These are phyloP conservation scores for Lactuca sativa DNA, from an alignment of 129 eudicot species.

Conservation along the genomic window DNA sequence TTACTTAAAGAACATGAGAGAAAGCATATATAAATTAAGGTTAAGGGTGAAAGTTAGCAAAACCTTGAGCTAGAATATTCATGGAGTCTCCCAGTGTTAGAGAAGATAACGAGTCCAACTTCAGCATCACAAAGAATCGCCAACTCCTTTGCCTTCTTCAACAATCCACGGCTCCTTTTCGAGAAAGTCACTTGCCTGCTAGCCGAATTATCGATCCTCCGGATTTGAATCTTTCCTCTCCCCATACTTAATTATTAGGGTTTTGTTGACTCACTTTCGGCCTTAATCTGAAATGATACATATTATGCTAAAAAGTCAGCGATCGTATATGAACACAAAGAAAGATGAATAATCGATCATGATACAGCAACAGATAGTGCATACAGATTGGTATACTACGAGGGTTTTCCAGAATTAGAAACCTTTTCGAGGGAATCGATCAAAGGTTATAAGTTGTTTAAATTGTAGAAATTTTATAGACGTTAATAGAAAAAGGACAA, in stretches of 20 bases:
- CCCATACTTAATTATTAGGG: constrained; percentile 38
- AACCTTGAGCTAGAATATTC: constrained; percentile 54
- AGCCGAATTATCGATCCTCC: constrained; percentile 56
- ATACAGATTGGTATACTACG: not conserved
- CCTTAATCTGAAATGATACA: not conserved
- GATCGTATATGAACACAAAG: not conserved
- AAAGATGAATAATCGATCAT: not conserved
- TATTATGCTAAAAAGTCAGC: not conserved
- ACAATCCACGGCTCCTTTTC: constrained; percentile 29
- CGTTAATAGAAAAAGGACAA: not conserved
- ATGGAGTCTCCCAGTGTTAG: constrained; percentile 27
- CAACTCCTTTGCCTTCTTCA: constrained; percentile 58
- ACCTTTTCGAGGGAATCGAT: not conserved
- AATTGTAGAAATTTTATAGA: not conserved
- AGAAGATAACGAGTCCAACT: constrained; percentile 45
- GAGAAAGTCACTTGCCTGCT: constrained; percentile 47
- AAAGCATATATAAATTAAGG: not conserved
- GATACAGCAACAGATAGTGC: not conserved
- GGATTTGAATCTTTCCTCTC: constrained; percentile 62
- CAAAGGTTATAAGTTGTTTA: not conserved
- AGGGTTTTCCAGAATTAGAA: not conserved
- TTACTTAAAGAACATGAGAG: not conserved
- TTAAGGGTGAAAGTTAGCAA: not conserved
- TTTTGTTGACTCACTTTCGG: not conserved
- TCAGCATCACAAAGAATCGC: constrained; percentile 56